phyloP scores from a whole-genome alignment of 208 protist genomes.

The Leptomonas pyrrhocoris region DNA sequence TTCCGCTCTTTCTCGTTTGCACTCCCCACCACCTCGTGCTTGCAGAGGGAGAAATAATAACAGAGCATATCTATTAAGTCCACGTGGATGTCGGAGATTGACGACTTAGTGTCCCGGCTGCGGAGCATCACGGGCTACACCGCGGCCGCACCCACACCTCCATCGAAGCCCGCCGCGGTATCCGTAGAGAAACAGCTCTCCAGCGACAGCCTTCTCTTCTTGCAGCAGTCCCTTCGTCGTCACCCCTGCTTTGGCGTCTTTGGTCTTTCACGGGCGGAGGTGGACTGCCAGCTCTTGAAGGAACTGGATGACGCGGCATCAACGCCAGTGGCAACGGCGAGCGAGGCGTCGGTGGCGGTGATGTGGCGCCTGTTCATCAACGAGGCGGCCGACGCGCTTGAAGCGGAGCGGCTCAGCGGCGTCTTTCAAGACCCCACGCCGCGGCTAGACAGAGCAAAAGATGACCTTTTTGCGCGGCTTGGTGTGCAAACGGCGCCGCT shows the following conservation, averaged over 20 bases:
- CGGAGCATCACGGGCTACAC: slow-evolving; percentile 71
- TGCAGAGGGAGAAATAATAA: too few species aligned
- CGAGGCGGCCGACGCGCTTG: slow-evolving; percentile 54
- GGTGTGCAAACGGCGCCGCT: slow-evolving; percentile 53
- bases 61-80: background rate
- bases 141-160: slow-evolving; percentile 1
- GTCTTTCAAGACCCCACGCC: slow-evolving; percentile 44
- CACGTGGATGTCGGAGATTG: slow-evolving; percentile 42
- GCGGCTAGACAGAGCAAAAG: slow-evolving; percentile 16
- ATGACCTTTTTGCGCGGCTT: slow-evolving; percentile 37
- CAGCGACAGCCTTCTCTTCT: slow-evolving; percentile 51
- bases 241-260: slow-evolving; percentile 56
- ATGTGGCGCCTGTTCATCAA: slow-evolving; percentile 61
- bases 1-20: background rate
- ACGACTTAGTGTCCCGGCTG: slow-evolving; percentile 68
- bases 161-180: slow-evolving; percentile 17
- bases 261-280: slow-evolving; percentile 22
- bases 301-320: slow-evolving; percentile 31
- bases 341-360: slow-evolving; percentile 1
- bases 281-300: slow-evolving; percentile 32
- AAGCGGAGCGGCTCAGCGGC: slow-evolving; percentile 68
- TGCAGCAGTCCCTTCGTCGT: slow-evolving; percentile 71
- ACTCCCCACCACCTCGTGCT: too few species aligned
- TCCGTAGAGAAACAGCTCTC: slow-evolving; percentile 36
- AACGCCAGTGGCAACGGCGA: background rate